Percentiles rank a stretch among this genome's conserved stretches.
Conservation (phyloP, 176 grass and related monocot genomes). For the Dactylis glomerata region DNA sequence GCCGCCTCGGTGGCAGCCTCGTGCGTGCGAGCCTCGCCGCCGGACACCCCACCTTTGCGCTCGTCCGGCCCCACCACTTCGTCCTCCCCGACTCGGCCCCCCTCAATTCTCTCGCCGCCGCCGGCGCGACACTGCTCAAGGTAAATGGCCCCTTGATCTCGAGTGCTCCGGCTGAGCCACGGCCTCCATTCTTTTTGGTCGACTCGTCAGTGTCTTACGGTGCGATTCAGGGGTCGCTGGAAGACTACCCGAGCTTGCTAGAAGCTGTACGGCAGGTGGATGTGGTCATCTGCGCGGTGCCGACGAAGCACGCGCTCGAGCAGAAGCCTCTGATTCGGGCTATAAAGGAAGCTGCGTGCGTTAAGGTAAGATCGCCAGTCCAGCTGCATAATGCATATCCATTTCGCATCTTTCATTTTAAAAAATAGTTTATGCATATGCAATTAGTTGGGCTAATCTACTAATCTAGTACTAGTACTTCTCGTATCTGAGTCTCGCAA, state of each 20-base stretch:
- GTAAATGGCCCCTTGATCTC: conserved; percentile 22
- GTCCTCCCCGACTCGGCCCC: not conserved
- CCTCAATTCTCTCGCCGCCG: conserved; percentile 48
- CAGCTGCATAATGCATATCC: not conserved
- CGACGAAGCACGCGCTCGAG: conserved; percentile 63
- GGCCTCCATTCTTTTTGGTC: not conserved
- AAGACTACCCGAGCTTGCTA: conserved; percentile 66
- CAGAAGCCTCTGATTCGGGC: conserved; percentile 73
- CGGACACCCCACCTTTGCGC: conserved; percentile 59
- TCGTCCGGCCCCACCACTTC: conserved; percentile 62
- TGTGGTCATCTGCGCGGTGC: conserved; percentile 76
- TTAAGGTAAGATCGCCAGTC: conserved; percentile 51
- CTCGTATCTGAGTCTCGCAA: not conserved
- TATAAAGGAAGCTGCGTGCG: conserved; percentile 82
- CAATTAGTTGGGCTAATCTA: not conserved
- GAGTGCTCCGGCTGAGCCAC: not conserved
- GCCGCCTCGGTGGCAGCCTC: conserved; percentile 54
- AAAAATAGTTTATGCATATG: not conserved
- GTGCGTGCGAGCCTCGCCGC: conserved; percentile 62
- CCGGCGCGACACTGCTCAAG: conserved; percentile 64
- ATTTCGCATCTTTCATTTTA: not conserved
- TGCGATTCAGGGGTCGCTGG: conserved; percentile 61
- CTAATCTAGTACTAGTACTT: not conserved
- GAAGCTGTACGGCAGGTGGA: conserved; percentile 70
- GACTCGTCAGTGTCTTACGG: not conserved